Evolutionary conservation across 768 basidiomycete genomes (phyloP).

Genomic region (Amanita polypyramis): DNA sequence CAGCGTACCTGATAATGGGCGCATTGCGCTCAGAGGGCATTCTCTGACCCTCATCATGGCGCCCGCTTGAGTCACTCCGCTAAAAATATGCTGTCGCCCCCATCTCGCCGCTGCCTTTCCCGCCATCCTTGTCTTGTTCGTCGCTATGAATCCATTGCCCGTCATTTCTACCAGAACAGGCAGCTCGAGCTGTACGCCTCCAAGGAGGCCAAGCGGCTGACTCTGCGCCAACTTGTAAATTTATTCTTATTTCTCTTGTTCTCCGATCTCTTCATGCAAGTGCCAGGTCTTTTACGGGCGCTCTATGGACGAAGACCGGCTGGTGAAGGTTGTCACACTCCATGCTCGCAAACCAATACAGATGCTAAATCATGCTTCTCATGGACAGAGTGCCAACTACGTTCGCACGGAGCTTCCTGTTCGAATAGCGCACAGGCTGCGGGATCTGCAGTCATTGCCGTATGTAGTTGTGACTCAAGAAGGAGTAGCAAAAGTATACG

Average conservation of each 20-base stretch:
- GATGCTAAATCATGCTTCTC: not conserved
- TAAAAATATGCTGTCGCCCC: not conserved
- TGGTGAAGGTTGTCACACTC: constrained; percentile 49
- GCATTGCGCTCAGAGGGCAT: constrained; percentile 66
- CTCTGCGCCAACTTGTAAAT: constrained; percentile 66
- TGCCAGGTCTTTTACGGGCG: constrained; percentile 77
- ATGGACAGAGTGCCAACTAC: constrained; percentile 72
- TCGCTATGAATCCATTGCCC: constrained; percentile 15
- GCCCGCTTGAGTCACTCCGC: too few relatives aligned
- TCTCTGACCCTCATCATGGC: constrained; percentile 19
- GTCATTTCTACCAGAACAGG: constrained; percentile 74
- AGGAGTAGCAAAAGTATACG: constrained; percentile 73
- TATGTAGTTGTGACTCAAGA: constrained; percentile 84
- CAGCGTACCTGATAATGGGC: constrained; percentile 72
- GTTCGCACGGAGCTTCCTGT: constrained; percentile 84
- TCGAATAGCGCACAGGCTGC: constrained; percentile 77
- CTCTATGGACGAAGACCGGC: constrained; percentile 65
- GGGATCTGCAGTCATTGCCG: constrained; percentile 79
- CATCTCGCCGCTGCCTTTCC: not conserved
- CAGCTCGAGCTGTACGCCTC: constrained; percentile 76
- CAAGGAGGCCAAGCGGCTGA: constrained; percentile 59
- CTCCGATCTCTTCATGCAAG: not conserved
- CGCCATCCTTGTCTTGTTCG: not conserved
- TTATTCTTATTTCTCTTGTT: constrained; percentile 9
- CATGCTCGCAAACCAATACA: not conserved